phyloP scores from a whole-genome alignment of 2,329 filamentous ascomycete genomes.

The Uncinocarpus reesii region DNA sequence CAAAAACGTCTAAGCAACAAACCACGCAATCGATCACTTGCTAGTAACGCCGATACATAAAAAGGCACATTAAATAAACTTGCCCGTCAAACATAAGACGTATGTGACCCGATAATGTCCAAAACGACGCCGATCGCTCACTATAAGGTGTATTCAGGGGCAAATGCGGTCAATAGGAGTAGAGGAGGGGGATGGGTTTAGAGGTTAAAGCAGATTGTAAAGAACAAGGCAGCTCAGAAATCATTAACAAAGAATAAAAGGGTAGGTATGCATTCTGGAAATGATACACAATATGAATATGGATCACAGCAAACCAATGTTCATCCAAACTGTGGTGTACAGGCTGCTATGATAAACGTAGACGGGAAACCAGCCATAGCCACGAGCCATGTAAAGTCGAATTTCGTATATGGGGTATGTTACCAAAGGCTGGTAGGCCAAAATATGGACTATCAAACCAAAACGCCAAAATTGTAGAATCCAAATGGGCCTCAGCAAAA shows the following conservation, averaged over 20 bases:
- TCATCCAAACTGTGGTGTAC: neutral
- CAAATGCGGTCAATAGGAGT: too few relatives aligned
- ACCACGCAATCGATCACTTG: neutral
- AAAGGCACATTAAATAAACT: neutral
- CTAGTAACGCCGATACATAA: constrained; percentile 9
- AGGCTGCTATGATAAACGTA: neutral
- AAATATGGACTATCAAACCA: constrained; percentile 3
- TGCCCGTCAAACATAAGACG: constrained; percentile 5
- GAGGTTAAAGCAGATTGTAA: neutral
- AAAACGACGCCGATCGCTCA: neutral
- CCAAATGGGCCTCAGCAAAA: neutral
- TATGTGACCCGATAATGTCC: neutral
- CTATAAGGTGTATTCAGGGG: neutral
- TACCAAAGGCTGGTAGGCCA: neutral
- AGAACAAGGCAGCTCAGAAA: neutral
- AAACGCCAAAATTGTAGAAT: neutral
- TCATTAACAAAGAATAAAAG: constrained; percentile 5
- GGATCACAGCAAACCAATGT: neutral
- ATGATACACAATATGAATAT: constrained; percentile 9
- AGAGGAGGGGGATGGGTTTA: neutral
- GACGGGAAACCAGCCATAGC: neutral
- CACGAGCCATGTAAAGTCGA: neutral
- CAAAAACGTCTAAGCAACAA: neutral
- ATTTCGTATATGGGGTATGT: neutral
- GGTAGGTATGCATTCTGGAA: constrained; percentile 1